Conservation (phyloP, 2,329 filamentous ascomycete genomes). For the Cercospora brassicicola region DNA sequence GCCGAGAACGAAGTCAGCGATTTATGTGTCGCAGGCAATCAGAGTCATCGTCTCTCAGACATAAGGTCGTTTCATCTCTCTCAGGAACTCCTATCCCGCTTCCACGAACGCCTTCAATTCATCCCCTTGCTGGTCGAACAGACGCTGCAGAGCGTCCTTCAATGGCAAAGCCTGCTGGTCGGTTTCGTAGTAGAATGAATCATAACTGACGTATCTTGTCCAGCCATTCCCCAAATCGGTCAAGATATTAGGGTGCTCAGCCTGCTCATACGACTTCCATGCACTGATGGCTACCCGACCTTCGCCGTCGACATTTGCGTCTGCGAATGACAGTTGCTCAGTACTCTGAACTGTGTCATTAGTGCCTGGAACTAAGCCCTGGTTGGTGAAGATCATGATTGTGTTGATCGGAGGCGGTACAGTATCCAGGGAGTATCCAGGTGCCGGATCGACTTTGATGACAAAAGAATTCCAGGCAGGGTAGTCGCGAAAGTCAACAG, state of each 20-base stretch:
- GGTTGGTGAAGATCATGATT: not conserved
- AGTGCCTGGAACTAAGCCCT: not conserved
- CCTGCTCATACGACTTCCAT: not conserved
- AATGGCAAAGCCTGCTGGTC: not conserved
- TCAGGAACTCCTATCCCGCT: not conserved
- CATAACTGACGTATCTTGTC: not conserved
- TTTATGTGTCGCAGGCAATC: not conserved
- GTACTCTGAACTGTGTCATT: not conserved
- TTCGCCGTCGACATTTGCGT: not conserved
- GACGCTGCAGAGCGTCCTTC: not conserved
- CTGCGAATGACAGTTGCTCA: not conserved
- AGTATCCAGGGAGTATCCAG: not conserved
- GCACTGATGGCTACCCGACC: not conserved
- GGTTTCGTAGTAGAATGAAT: not conserved
- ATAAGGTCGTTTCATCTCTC: not conserved
- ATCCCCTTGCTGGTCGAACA: not conserved
- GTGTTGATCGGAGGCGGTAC: not conserved
- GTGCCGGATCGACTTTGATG: not conserved
- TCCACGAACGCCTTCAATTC: not conserved
- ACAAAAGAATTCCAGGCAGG: not conserved
- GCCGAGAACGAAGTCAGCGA: not conserved
- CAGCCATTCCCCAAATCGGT: not conserved
- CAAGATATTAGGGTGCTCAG: not conserved
- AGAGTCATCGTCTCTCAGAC: not conserved
- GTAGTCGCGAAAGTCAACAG: not conserved